A percentile compares a stretch with the other conserved stretches of the same genome.
phyloP scores from a whole-genome alignment of 164 flowering plant species.

The Magnolia changhungtana region DNA sequence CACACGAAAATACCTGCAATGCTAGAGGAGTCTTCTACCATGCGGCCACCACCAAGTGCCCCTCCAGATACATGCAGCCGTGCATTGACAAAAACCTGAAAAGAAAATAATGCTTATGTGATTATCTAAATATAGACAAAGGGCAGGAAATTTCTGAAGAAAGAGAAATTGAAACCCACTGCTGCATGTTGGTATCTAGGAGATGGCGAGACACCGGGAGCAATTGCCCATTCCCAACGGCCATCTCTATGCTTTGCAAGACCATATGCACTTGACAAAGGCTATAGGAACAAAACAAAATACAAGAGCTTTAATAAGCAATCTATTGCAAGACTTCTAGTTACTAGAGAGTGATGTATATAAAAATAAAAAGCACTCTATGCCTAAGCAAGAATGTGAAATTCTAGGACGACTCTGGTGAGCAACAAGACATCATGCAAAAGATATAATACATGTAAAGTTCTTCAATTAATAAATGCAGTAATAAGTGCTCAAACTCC shows the following conservation, averaged over 20 bases:
- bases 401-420: too few species aligned
- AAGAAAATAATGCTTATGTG: background rate
- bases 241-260: conserved; percentile 99
- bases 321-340: background rate
- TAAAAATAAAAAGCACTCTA: background rate
- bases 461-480: too few species aligned
- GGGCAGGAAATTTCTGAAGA: conserved; percentile 2
- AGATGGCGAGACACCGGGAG: conserved; percentile 99
- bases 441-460: too few species aligned
- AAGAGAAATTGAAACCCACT: conserved; percentile 40
- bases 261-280: conserved; percentile 96
- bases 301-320: background rate
- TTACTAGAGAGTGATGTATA: background rate
- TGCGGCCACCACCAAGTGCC: conserved; percentile 99
- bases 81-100: conserved; percentile 97
- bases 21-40: conserved; percentile 99
- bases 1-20: conserved; percentile 63
- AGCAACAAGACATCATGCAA: too few species aligned
- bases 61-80: conserved; percentile 99
- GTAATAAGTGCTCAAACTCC: too few species aligned
- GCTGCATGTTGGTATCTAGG: conserved; percentile 99
- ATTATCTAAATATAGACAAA: background rate
- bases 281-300: conserved; percentile 43
- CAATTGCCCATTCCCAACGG: conserved; percentile 99
- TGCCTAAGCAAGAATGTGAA: too few species aligned